A percentile compares a stretch with the other conserved stretches of the same genome.
These are phyloP conservation scores for Telfairia occidentalis DNA, from an alignment of 331 rosid genomes.

Conservation along the genomic window DNA sequence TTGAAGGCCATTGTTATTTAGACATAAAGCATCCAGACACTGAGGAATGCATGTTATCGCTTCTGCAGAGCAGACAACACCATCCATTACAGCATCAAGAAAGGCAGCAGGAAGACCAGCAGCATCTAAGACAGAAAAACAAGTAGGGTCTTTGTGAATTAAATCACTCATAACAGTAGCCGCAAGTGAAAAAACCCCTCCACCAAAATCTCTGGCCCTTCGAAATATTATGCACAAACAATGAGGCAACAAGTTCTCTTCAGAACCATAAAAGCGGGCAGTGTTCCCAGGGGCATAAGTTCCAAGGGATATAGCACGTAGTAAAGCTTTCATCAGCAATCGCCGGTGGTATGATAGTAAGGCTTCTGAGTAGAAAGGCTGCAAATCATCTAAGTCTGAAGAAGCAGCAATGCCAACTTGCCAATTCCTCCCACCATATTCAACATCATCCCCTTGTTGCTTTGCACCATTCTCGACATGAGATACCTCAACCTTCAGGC, in stretches of 20 bases:
- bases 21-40: conserved; percentile 87
- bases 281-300: conserved; percentile 93
- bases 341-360: conserved; percentile 69
- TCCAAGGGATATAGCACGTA: conserved; percentile 90
- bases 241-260: conserved; percentile 75
- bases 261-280: conserved; percentile 70
- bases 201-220: conserved; percentile 91
- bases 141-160: conserved; percentile 95
- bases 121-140: conserved; percentile 75
- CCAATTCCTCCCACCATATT: conserved; percentile 33
- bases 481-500: conserved; percentile 78
- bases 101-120: conserved; percentile 93
- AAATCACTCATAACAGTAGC: conserved; percentile 95
- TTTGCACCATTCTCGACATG: conserved; percentile 63
- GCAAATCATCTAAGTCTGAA: conserved; percentile 48
- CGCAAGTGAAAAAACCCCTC: conserved; percentile 93
- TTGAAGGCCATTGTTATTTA: conserved; percentile 76
- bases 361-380: conserved; percentile 72
- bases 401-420: conserved; percentile 40
- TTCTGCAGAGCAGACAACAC: conserved; percentile 79
- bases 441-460: conserved; percentile 47
- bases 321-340: conserved; percentile 74
- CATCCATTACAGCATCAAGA: conserved; percentile 90
- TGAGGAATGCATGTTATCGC: conserved; percentile 96
- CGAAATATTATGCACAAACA: conserved; percentile 74